Evolutionary conservation across 805 yeast species (phyloP), one percentile per base, ranked within the genome.

Genomic region (Blastobotrys mokoenaii): DNA sequence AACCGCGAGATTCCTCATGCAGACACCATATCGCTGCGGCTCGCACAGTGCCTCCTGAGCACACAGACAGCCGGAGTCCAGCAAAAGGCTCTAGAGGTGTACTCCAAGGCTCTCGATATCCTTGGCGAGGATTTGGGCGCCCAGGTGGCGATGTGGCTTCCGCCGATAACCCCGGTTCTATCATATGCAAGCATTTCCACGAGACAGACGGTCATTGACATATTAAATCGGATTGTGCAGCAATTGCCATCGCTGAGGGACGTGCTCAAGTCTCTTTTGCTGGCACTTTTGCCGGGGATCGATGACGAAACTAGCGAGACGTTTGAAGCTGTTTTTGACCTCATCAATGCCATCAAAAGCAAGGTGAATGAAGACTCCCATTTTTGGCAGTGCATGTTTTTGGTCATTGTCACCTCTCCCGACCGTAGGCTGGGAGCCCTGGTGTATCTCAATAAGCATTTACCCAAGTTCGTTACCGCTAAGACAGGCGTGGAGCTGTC

Each of bases 31-130:
- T 77, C 95, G 30, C 76, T 76, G 48, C 71, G 82, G 35, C 69
- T 93, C 42, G 77, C 96, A 0, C 77, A 82, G 36, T 93, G 97
- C 49, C 67, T 90, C 25, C 79, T 88, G 1, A 81, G 94, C 1
- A 72, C 72, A 42, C 70, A 93, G 9, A 98, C 99, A 0, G 84
- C 95, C 41, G 98, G 99, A 7, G 99, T 93, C 0, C 98, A 93
- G 61, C 84, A 83, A 53, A 93, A 87, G 59, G 75, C 96, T 0
- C 64, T 93, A 35, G 86, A 81, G 46, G 77, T 89, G 1, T 93
- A 89, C 61, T 78, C 75, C 17, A 67, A 69, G 44, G 75, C 90
- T 1, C 86, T 93, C 65, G 71, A 71, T 32, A 74, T 78, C 27
- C 64, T 90, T 31, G 82, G 83, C 1, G 77, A 74, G 3, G 65